Base-by-base conservation (phyloP, 495 filamentous ascomycete species). In the Cudoniella acicularis region DNA sequence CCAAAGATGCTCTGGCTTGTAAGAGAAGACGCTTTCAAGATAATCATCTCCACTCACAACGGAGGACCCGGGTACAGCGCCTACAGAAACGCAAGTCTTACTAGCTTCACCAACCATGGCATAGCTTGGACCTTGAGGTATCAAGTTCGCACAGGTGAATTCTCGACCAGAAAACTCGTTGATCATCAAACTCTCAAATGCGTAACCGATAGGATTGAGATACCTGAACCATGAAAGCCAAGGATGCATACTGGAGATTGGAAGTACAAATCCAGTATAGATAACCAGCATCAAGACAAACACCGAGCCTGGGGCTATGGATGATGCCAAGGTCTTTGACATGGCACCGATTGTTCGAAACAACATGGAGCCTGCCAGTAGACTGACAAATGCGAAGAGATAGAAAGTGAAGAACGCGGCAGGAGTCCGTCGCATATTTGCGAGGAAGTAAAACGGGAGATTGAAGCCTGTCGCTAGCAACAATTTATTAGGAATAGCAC, bases 361-460 rank as follows among this genome's bases (percentile, higher is more conserved):
- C 10, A 82, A 60, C 3, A 79, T 75, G 27, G 79, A 82, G 62
- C 81, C 70, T 25, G 70, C 72, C 61, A 76, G 41, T 9, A 67
- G 64, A 13, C 60, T 64, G 10, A 51, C 76, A 11, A 81, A 71
- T 43, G 78, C 56, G 46, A 71, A 64, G 16, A 77, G 48, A 69
- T 76, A 74, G 52, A 75, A 74, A 17, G 75, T 74, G 63, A 84
- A 83, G 69, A 83, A 80, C 26, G 77, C 69, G 1, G 68, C 70
- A 16, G 80, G 75, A 26, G 75, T 67, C 56, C 67, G 58, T 49
- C 70, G 70, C 54, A 84, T 54, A 16, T 78, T 71, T 11, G 75
- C 74, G 83, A 87, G 84, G 58, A 82, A 88, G 69, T 87, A 87
- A 10, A 89, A 75, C 23, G 88, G 71, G 8, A 89, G 36, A 43